Percentiles rank a stretch among this genome's conserved stretches.
Evolutionary conservation across 495 filamentous ascomycete genomes (phyloP).

Genomic region (Trypethelium eluteriae): DNA sequence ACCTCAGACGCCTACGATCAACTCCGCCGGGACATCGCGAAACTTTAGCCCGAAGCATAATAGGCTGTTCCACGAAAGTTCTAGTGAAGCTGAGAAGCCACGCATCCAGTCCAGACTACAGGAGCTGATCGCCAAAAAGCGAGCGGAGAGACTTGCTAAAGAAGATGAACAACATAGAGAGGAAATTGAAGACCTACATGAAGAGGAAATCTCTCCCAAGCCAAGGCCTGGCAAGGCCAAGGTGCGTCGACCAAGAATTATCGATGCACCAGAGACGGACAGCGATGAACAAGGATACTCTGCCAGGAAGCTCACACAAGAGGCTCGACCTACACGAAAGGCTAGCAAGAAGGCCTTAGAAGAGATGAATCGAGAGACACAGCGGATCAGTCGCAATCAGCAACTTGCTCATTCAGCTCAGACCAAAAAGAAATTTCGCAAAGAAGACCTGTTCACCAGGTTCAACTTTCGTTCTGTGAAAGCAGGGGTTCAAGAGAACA

Average conservation of each 20-base stretch:
- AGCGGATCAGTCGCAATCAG: constrained; percentile 80
- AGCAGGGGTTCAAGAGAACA: neutral
- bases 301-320: constrained; percentile 53
- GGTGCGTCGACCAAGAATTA: constrained; percentile 5
- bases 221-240: neutral
- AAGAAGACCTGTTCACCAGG: constrained; percentile 70
- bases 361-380: constrained; percentile 88
- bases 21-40: neutral
- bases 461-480: constrained; percentile 57
- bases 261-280: constrained; percentile 24
- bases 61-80: neutral
- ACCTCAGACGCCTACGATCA: neutral
- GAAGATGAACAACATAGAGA: constrained; percentile 18
- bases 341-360: constrained; percentile 95
- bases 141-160: constrained; percentile 19
- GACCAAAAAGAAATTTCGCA: constrained; percentile 87
- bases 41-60: neutral
- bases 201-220: constrained; percentile 12
- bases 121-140: constrained; percentile 26
- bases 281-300: constrained; percentile 48
- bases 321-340: constrained; percentile 65
- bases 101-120: neutral
- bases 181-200: neutral
- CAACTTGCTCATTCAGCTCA: constrained; percentile 84
- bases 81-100: neutral